A percentile compares a stretch with the other conserved stretches of the same genome.
These are phyloP conservation scores for Umbellularia californica DNA, from an alignment of 164 flowering plant species.

Conservation along the genomic window DNA sequence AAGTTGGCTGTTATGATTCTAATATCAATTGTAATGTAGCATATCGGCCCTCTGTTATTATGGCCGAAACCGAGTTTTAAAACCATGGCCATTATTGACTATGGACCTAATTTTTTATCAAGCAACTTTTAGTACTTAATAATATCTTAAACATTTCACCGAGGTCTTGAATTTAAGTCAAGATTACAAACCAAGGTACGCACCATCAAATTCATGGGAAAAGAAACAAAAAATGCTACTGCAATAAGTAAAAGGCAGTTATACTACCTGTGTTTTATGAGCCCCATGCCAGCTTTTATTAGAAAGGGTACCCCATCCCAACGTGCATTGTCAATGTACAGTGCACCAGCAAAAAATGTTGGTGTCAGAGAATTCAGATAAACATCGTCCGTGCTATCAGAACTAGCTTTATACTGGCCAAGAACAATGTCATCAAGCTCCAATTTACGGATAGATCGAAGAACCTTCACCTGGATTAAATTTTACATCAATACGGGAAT, in stretches of 20 bases:
- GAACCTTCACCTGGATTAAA: slow-evolving; percentile 50
- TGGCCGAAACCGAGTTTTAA: no score
- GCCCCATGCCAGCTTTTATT: slow-evolving; percentile 57
- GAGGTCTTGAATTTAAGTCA: no score
- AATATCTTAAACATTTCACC: no score
- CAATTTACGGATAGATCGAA: slow-evolving; percentile 47
- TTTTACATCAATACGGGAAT: slow-evolving; percentile 4
- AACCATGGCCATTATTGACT: no score
- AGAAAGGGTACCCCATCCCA: slow-evolving; percentile 79
- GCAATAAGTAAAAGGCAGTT: background rate
- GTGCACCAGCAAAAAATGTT: slow-evolving; percentile 54
- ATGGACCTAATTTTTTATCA: no score
- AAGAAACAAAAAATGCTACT: no score
- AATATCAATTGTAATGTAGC: no score
- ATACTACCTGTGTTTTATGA: slow-evolving; percentile 60
- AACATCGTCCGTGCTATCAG: slow-evolving; percentile 33
- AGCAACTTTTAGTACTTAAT: no score
- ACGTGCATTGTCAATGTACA: slow-evolving; percentile 60
- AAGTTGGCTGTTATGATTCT: no score
- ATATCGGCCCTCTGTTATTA: no score
- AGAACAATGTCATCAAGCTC: slow-evolving; percentile 44
- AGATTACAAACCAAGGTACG: no score
- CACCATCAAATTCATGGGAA: no score
- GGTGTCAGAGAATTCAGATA: slow-evolving; percentile 43
- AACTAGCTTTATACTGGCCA: slow-evolving; percentile 52